phyloP scores from a whole-genome alignment of 2,329 filamentous ascomycete genomes.

The Ophiognomonia clavigignenti-juglandacearum region DNA sequence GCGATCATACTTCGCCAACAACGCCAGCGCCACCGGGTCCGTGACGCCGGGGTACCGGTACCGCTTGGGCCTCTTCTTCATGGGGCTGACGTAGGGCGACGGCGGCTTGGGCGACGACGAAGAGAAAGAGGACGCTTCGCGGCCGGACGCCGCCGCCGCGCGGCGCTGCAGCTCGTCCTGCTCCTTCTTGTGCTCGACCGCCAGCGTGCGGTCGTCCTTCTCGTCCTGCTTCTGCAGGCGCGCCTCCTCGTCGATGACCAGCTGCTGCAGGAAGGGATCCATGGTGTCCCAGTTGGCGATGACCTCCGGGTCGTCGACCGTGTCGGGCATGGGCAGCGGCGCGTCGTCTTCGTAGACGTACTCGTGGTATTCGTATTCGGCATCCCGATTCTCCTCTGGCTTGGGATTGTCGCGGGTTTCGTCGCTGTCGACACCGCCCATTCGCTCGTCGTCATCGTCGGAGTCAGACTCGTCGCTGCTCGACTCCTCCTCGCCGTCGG shows the following conservation, averaged over 20 bases:
- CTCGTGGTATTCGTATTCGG: neutral
- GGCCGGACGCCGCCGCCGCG: neutral
- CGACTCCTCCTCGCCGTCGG: neutral
- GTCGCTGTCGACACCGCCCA: neutral
- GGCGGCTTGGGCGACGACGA: neutral
- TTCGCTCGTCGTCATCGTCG: neutral
- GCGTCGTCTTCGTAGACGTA: neutral
- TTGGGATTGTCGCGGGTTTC: neutral
- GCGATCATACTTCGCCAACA: conserved; percentile 9
- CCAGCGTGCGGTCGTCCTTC: neutral
- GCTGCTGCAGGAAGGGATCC: neutral
- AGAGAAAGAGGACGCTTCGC: too few relatives aligned
- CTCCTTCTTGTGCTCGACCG: neutral
- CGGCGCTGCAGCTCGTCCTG: neutral
- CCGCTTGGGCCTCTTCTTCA: neutral
- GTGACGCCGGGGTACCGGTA: conserved; percentile 8
- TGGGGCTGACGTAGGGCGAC: neutral
- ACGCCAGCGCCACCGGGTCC: conserved; percentile 3
- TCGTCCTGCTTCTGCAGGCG: neutral
- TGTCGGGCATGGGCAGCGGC: conserved; percentile 1
- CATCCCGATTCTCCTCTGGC: neutral
- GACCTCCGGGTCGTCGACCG: neutral
- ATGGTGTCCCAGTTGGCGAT: conserved; percentile 6
- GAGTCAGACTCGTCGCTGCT: neutral
- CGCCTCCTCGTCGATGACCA: neutral